Percentiles rank a stretch among this genome's conserved stretches.
Evolutionary conservation across 768 basidiomycete genomes (phyloP).

Genomic region (Kwoniella heveanensis): DNA sequence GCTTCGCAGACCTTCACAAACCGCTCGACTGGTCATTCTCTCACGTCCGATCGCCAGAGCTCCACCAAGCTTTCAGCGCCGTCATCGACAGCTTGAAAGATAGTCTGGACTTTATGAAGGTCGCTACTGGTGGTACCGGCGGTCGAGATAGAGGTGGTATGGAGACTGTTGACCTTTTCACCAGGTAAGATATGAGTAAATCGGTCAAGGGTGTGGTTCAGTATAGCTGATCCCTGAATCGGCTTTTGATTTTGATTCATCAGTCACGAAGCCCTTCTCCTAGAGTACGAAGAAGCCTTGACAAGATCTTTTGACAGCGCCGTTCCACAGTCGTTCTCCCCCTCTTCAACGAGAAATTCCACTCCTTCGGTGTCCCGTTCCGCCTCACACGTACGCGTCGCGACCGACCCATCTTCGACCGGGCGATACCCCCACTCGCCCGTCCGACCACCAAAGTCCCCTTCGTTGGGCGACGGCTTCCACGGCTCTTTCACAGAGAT

Average conservation of each 20-base stretch:
- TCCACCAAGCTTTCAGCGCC: slow-evolving; percentile 73
- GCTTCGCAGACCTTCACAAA: slow-evolving; percentile 89
- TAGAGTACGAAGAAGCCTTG: slow-evolving; percentile 88
- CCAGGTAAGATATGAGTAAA: slow-evolving; percentile 76
- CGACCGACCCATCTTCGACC: not conserved
- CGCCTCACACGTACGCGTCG: slow-evolving; percentile 29
- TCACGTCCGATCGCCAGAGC: slow-evolving; percentile 81
- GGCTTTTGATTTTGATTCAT: no score
- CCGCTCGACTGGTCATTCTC: slow-evolving; percentile 88
- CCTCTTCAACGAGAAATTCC: slow-evolving; percentile 21
- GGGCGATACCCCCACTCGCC: slow-evolving; percentile 37
- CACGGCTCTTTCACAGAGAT: slow-evolving; percentile 9
- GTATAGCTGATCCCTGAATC: slow-evolving; percentile 1
- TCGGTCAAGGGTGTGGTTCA: not conserved
- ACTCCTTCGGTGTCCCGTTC: slow-evolving; percentile 57
- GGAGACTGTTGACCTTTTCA: slow-evolving; percentile 91
- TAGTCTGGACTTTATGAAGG: slow-evolving; percentile 88
- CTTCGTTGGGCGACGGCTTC: slow-evolving; percentile 10
- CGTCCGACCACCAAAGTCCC: slow-evolving; percentile 29
- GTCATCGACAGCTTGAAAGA: slow-evolving; percentile 83
- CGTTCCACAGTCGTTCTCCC: slow-evolving; percentile 24
- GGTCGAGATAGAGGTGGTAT: slow-evolving; percentile 74
- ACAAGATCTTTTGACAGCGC: slow-evolving; percentile 62
- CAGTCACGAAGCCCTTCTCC: slow-evolving; percentile 90
- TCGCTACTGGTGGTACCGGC: slow-evolving; percentile 69